Evolutionary conservation across 371 early-diverging fungal species (phyloP), one percentile per base, ranked within the genome.

Genomic region (Syncephalis plumigaleata): DNA sequence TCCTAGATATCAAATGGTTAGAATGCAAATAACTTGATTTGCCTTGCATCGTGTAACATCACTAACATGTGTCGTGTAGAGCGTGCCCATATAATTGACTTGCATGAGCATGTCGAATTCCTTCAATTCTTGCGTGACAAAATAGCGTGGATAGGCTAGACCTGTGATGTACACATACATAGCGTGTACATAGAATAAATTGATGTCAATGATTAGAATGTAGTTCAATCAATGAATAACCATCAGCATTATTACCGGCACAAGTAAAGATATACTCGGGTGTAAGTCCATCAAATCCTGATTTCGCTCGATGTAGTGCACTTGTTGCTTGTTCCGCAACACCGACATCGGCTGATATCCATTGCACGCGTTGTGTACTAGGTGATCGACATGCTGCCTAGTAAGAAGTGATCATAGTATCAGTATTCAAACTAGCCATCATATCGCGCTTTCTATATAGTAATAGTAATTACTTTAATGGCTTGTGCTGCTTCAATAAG

Each of bases 41-140:
- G 36, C 21, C 23, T 26, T n/a, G 20, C 26, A 31, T 36, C 20
- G n/a, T n/a, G n/a, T n/a, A n/a, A n/a, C 13, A 9, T 44, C 0
- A 45, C 63, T 61, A 69, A 75, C 75, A 55, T 87, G 87, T 45
- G 78, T 68, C 18, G 77, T 71, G 50, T 81, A 81, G 13, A 81
- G 55, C 31, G 83, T 69, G 3, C 89, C 89, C 23, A 84, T 66
- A 61, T 85, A 94, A 56, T 94, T 94, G 37, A 85, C 55, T 7
- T 70, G 57, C 59, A 79, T 84, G 11, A 61, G 54, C 20, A 57
- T 48, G 42, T 80, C 70, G 55, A 85, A 73, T 2, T 76, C 77
- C 9, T 68, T 67, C 42, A 76, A 48, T 0, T 55, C 49, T 45
- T 78, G 72, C 26, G 91, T 88, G 5, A 74, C 46, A 55, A 91